Conservation (phyloP, 257 asterid species). For the Cinchona pubescens region DNA sequence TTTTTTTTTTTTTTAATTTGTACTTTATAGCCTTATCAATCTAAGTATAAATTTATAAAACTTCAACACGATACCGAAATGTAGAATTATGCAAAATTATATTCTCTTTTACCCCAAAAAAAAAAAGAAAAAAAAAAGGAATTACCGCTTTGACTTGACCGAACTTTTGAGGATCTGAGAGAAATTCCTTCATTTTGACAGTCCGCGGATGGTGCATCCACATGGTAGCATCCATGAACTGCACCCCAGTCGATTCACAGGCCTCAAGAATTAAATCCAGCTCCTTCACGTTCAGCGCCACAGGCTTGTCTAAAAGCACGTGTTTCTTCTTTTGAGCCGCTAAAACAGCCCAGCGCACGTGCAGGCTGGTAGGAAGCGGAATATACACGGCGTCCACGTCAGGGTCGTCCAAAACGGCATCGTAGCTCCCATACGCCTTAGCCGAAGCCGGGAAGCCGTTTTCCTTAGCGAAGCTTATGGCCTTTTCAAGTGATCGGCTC, state of each 20-base stretch:
- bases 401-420: slow-evolving; percentile 41
- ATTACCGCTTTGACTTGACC: slow-evolving; percentile 37
- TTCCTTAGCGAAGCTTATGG: slow-evolving; percentile 31
- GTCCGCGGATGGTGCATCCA: slow-evolving; percentile 48
- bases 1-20: too few species aligned
- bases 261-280: slow-evolving; percentile 36
- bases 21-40: too few species aligned
- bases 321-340: too few species aligned
- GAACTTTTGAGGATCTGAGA: slow-evolving; percentile 28
- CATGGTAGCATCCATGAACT: slow-evolving; percentile 48
- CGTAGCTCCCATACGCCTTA: slow-evolving; percentile 41
- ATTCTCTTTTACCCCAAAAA: too few species aligned
- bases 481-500: slow-evolving; percentile 44
- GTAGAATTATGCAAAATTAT: too few species aligned
- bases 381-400: slow-evolving; percentile 44
- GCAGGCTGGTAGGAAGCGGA: slow-evolving; percentile 48
- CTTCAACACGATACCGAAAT: too few species aligned
- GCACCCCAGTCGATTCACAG: slow-evolving; percentile 44
- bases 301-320: too few species aligned
- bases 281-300: slow-evolving; percentile 37
- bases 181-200: slow-evolving; percentile 28
- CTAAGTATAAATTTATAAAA: too few species aligned
- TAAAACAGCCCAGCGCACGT: slow-evolving; percentile 37
- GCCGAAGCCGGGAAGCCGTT: too few species aligned
- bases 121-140: neutral